Conservation (phyloP, 2,329 filamentous ascomycete genomes). For the Sporothrix curviconia region DNA sequence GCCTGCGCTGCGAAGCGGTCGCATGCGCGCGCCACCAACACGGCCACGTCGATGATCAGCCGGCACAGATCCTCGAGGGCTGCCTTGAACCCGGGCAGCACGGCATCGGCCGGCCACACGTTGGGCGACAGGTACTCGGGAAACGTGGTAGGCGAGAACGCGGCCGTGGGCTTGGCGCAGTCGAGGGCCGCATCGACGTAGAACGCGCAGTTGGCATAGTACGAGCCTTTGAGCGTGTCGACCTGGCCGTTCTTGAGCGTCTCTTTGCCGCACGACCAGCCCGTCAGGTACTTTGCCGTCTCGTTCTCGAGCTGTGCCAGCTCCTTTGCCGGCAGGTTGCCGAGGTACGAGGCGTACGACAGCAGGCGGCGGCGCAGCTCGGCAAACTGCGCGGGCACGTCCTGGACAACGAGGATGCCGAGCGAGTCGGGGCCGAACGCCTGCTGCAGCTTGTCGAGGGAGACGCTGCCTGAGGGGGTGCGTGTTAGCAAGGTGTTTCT, state of each 20-base stretch:
- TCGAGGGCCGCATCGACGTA: constrained; percentile 59
- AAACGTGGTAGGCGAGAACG: constrained; percentile 57
- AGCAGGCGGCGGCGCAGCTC: constrained; percentile 67
- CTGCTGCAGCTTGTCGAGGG: constrained; percentile 61
- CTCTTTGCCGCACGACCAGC: constrained; percentile 79
- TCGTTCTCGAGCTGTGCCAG: constrained; percentile 58
- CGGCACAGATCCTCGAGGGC: constrained; percentile 70
- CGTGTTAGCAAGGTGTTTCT: background rate
- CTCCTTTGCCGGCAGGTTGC: constrained; percentile 64
- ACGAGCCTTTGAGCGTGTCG: constrained; percentile 76
- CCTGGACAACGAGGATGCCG: constrained; percentile 88
- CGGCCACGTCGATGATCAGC: constrained; percentile 83
- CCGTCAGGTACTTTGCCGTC: constrained; percentile 57
- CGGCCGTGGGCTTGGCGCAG: constrained; percentile 52
- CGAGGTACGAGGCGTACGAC: constrained; percentile 83
- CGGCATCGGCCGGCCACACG: constrained; percentile 68
- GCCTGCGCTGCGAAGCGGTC: constrained; percentile 77
- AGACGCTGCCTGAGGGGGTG: constrained; percentile 50
- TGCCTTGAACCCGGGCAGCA: constrained; percentile 68
- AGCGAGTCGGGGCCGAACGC: constrained; percentile 88
- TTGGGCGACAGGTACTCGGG: constrained; percentile 87
- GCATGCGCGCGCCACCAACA: constrained; percentile 82
- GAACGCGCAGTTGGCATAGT: constrained; percentile 78
- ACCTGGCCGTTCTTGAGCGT: constrained; percentile 70
- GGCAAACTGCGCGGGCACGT: constrained; percentile 66